phyloP scores from a whole-genome alignment of 2,329 filamentous ascomycete species.

The Penicillium sp. region DNA sequence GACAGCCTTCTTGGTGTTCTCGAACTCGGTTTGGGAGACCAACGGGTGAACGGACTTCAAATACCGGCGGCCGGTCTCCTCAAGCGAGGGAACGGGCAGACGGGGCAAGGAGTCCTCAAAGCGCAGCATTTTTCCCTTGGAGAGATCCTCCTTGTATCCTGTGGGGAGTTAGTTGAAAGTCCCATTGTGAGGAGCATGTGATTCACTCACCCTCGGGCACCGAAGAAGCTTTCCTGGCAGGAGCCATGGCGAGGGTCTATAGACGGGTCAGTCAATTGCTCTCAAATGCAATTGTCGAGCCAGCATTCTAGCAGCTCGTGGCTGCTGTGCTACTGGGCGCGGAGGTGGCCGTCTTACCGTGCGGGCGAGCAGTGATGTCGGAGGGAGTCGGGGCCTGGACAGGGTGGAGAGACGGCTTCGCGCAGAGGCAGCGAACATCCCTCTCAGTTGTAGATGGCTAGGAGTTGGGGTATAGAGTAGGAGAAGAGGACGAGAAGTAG shows the following conservation, averaged over 20 bases:
- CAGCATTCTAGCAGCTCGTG: not conserved
- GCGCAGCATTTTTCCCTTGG: slow-evolving; percentile 63
- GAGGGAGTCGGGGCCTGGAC: slow-evolving; percentile 38
- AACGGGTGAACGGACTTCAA: slow-evolving; percentile 66
- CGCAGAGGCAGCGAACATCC: slow-evolving; percentile 46
- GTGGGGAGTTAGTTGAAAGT: slow-evolving; percentile 6
- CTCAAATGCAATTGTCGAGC: not conserved
- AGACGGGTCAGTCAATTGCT: slow-evolving; percentile 11
- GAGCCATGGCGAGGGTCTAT: slow-evolving; percentile 41
- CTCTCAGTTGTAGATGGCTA: slow-evolving; percentile 24
- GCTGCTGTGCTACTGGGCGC: not conserved
- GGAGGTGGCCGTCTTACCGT: slow-evolving; percentile 27
- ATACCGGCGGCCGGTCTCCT: slow-evolving; percentile 64
- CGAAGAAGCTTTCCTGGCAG: slow-evolving; percentile 44
- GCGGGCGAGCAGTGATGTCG: slow-evolving; percentile 34
- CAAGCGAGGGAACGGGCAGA: slow-evolving; percentile 61
- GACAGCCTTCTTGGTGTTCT: slow-evolving; percentile 72
- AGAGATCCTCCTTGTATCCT: slow-evolving; percentile 65
- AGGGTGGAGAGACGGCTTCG: slow-evolving; percentile 44
- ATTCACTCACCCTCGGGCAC: slow-evolving; percentile 45
- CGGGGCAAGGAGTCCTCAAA: slow-evolving; percentile 65
- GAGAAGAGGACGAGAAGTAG: slow-evolving; percentile 8
- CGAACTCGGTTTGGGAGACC: slow-evolving; percentile 57
- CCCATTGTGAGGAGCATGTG: slow-evolving; percentile 17
- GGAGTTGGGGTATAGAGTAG: slow-evolving; percentile 1